phyloP scores from a whole-genome alignment of 352 stramenopile species.

The Phytophthora citrophthora region DNA sequence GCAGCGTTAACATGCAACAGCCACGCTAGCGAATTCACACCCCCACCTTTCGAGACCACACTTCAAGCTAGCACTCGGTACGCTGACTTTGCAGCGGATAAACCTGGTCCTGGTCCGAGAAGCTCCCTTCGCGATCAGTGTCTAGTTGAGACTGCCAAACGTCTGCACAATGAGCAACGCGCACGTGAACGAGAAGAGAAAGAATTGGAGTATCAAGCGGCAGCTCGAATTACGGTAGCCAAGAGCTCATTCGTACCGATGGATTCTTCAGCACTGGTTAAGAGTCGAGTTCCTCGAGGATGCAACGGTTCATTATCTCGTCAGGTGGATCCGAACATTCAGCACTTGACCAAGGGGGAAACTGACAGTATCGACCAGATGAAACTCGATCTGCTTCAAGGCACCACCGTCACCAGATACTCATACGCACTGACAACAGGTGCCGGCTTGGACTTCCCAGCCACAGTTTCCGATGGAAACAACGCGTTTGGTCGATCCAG shows the following conservation, averaged over 20 bases:
- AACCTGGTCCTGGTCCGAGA: slow-evolving; percentile 37
- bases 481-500: slow-evolving; percentile 75
- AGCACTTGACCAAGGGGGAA: slow-evolving; percentile 66
- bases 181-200: slow-evolving; percentile 34
- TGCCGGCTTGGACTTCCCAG: slow-evolving; percentile 58
- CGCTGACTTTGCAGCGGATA: slow-evolving; percentile 44
- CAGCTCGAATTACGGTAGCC: slow-evolving; percentile 31
- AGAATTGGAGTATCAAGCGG: slow-evolving; percentile 24
- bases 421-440: slow-evolving; percentile 71
- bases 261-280: slow-evolving; percentile 37
- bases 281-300: slow-evolving; percentile 54
- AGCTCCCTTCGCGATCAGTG: slow-evolving; percentile 52
- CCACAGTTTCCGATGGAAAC: slow-evolving; percentile 51
- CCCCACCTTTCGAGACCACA: slow-evolving; percentile 60
- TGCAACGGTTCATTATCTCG: slow-evolving; percentile 52
- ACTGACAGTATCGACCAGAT: slow-evolving; percentile 81
- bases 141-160: slow-evolving; percentile 48
- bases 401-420: slow-evolving; percentile 62
- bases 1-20: slow-evolving; percentile 35
- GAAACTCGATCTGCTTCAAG: slow-evolving; percentile 61
- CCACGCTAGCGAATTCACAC: slow-evolving; percentile 30
- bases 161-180: slow-evolving; percentile 44
- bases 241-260: slow-evolving; percentile 49
- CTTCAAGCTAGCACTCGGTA: slow-evolving; percentile 61
- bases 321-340: slow-evolving; percentile 53